Conservation (phyloP, 805 yeast species). For the Allodekkera sacchari region DNA sequence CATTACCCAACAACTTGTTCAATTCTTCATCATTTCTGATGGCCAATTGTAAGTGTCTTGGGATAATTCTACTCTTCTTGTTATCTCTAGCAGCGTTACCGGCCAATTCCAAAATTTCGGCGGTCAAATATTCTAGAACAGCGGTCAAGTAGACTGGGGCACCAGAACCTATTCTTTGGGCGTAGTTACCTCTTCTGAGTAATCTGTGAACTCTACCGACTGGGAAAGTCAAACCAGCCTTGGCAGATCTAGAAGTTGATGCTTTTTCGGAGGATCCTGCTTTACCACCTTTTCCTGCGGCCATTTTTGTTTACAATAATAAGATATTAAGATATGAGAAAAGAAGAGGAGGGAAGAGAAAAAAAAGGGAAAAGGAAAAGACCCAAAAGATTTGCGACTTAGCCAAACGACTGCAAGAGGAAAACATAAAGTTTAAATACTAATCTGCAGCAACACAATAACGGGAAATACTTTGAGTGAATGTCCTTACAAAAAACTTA, state of each 20-base stretch:
- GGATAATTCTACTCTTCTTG: constrained; percentile 98
- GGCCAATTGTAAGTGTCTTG: constrained; percentile 97
- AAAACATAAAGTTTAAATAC: no score
- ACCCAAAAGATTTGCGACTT: background rate
- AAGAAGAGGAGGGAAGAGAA: background rate
- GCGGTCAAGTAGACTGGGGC: constrained; percentile 98
- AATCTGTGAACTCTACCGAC: constrained; percentile 98
- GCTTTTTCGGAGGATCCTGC: constrained; percentile 94
- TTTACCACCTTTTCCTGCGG: constrained; percentile 84
- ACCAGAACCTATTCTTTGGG: constrained; percentile 98
- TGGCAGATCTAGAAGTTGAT: constrained; percentile 95
- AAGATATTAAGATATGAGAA: background rate
- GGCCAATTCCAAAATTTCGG: constrained; percentile 96
- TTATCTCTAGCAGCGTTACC: constrained; percentile 98
- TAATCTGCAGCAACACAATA: no score
- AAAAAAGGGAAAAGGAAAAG: constrained; percentile 1
- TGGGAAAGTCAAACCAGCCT: constrained; percentile 99
- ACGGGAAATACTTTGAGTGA: no score
- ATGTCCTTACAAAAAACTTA: no score
- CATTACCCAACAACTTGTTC: constrained; percentile 86
- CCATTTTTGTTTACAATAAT: constrained; percentile 26
- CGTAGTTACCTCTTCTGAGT: constrained; percentile 94
- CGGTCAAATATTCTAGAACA: constrained; percentile 93
- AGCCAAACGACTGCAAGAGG: constrained; percentile 2
- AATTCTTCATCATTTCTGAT: constrained; percentile 98